A percentile compares a stretch with the other conserved stretches of the same genome.
Evolutionary conservation across 2,329 filamentous ascomycete genomes (phyloP).

Genomic region (Fusarium verrucosum): DNA sequence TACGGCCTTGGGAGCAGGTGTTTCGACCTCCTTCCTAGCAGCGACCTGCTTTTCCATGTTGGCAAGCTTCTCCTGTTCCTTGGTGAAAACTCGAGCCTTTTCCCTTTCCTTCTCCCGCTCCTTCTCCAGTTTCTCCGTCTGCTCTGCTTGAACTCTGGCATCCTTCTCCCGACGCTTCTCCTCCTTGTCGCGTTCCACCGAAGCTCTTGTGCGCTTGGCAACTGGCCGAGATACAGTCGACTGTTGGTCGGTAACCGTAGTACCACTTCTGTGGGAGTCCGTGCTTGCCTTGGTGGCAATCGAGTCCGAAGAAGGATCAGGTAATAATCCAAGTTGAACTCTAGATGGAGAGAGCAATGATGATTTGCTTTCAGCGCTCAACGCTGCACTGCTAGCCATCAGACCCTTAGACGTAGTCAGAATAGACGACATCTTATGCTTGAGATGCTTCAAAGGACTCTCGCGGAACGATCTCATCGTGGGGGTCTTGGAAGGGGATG

Average conservation of each 20-base stretch:
- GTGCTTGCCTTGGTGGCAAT: constrained; percentile 47
- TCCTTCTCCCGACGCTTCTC: constrained; percentile 75
- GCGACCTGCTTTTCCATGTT: constrained; percentile 63
- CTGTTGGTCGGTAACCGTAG: constrained; percentile 27
- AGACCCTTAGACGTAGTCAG: constrained; percentile 87
- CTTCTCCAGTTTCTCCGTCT: constrained; percentile 71
- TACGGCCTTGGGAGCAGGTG: constrained; percentile 51
- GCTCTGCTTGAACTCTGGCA: constrained; percentile 67
- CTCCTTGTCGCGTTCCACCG: constrained; percentile 68
- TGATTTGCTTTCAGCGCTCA: constrained; percentile 70
- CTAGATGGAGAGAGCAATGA: constrained; percentile 65
- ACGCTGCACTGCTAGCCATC: constrained; percentile 77
- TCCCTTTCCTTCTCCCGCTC: constrained; percentile 75
- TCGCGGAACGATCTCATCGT: constrained; percentile 68
- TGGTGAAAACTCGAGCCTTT: constrained; percentile 68
- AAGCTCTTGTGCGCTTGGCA: constrained; percentile 64
- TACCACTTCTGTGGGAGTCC: constrained; percentile 35
- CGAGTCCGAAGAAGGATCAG: constrained; percentile 60
- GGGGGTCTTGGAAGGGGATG: constrained; percentile 66
- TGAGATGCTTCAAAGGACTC: constrained; percentile 88
- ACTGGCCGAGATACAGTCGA: constrained; percentile 56
- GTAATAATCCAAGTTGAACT: constrained; percentile 56
- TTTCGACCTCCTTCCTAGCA: constrained; percentile 63
- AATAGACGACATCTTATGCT: constrained; percentile 90
- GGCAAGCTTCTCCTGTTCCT: constrained; percentile 65